These are phyloP conservation scores for Margaritispora aquatica DNA, from an alignment of 495 filamentous ascomycete genomes.

Conservation along the genomic window DNA sequence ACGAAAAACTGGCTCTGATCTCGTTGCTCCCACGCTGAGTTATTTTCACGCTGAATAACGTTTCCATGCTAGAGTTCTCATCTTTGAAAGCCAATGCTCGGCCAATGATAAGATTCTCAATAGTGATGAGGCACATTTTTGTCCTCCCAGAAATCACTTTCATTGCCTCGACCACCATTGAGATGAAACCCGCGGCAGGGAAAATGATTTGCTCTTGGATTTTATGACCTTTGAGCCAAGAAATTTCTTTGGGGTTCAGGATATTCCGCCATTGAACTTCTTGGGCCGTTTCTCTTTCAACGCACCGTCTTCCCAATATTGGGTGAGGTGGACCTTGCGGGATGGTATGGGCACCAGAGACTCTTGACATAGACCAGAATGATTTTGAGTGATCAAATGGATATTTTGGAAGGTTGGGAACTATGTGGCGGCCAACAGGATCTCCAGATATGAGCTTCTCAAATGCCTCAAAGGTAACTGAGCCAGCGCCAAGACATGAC, in stretches of 20 bases:
- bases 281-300: neutral
- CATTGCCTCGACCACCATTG: conserved; percentile 39
- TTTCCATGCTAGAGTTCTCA: conserved; percentile 7
- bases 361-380: conserved; percentile 41
- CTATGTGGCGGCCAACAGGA: neutral
- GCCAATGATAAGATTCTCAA: conserved; percentile 17
- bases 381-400: conserved; percentile 38
- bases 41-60: neutral
- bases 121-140: conserved; percentile 1
- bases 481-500: conserved; percentile 8
- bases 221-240: conserved; percentile 50
- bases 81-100: conserved; percentile 27
- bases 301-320: conserved; percentile 4
- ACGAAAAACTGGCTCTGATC: neutral
- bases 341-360: conserved; percentile 20
- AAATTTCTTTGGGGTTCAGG: conserved; percentile 40
- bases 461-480: neutral
- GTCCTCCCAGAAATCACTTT: neutral
- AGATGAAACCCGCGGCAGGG: conserved; percentile 37
- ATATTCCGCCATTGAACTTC: conserved; percentile 49
- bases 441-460: neutral
- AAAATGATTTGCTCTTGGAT: conserved; percentile 31
- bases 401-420: conserved; percentile 38
- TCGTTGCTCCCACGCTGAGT: neutral
- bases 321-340: neutral